Evolutionary conservation across 129 eudicot genomes (phyloP), one percentile per base, ranked within the genome.

Genomic region (Chrysanthemum lavandulifolium): DNA sequence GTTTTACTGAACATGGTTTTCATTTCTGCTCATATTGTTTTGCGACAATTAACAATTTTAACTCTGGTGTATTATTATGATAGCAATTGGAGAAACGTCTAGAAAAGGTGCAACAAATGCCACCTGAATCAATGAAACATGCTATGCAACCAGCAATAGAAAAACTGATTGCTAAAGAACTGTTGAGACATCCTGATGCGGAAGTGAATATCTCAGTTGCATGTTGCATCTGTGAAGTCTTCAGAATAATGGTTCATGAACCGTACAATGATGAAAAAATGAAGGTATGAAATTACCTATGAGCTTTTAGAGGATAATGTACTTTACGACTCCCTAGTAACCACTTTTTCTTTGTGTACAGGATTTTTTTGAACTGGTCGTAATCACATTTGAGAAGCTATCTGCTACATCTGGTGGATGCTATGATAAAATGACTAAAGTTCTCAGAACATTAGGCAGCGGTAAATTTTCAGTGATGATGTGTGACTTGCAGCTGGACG

Each of bases 241-340:
- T 73, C 77, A 80, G 85, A 55, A 81, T 84, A 16, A 70, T 52
- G 12, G 80, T 82, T 10, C 85, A 40, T 85, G 2, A 23, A 76
- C 43, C 81, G 2, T 40, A 40, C 47, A 40, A 1, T 40, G 47
- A 40, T 40, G 47, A 40, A 40, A 8, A 40, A 5, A 6, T 40
- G 10, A 6, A 40, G 47, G 47, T 40, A 40, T 40, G 47, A 7
- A 6, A 2, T 31, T 6, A 40, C 9, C 45, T 36, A 1, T 36
- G 47, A 40, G 9, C 9, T 8, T 40, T 7, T 40, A 40, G 10
- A 40, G 10, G 10, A 40, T 6, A 6, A 40, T 40, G 47, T 40
- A 40, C 10, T 8, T 0, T 40, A 40, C 47, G 9, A 40, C 47
- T 40, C 47, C 10, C 9, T 1, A 40, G 47, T 6, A 40, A 40